Evolutionary conservation across 208 protist genomes (phyloP), one percentile per base, ranked within the genome.

Genomic region (Acanthamoeba royreba): DNA sequence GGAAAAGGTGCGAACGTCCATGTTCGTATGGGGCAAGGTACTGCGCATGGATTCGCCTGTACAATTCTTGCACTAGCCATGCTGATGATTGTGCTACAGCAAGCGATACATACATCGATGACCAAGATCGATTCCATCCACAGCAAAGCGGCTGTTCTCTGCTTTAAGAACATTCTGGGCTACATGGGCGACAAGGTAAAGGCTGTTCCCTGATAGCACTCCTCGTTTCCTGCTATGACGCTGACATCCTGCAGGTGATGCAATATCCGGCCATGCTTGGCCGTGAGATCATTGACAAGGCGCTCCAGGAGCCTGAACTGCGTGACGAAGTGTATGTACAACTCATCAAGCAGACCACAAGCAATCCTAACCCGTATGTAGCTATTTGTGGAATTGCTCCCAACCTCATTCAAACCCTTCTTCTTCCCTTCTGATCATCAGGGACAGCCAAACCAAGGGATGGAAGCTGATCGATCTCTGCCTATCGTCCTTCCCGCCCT

Each of bases 401-500:
- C 19, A 66, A 17, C 11, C 55, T 4, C 33, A 4, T 4, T 25
- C 11, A 5, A 66, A n/a, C n/a, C 42, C 63, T 43, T 28, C 49
- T 25, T 40, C 63, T 0, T 43, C 63, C 33, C 33, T 19, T n/a
- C n/a, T n/a, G 25, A 17, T 17, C 53, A 61, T 38, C 63, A 74
- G 63, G 28, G 63, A 92, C 22, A 66, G 55, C 85, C 40, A 77
- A 19, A 38, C 35, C 4, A 45, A 49, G 52, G 94, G 94, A 5
- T 94, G 89, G 94, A 81, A 95, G 72, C 63, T 95, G 47, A 77
- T 95, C 43, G 55, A 94, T 35, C 31, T 92, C 19, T 94, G 63
- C 55, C 55, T 95, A 42, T 81, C 93, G 74, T 79, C 53, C 2
- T 95, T 95, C 89, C 94, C 94, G 31, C 94, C 94, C 25, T 91